phyloP scores from a whole-genome alignment of 1,139 yeast genomes.

The Pichia terricola region DNA sequence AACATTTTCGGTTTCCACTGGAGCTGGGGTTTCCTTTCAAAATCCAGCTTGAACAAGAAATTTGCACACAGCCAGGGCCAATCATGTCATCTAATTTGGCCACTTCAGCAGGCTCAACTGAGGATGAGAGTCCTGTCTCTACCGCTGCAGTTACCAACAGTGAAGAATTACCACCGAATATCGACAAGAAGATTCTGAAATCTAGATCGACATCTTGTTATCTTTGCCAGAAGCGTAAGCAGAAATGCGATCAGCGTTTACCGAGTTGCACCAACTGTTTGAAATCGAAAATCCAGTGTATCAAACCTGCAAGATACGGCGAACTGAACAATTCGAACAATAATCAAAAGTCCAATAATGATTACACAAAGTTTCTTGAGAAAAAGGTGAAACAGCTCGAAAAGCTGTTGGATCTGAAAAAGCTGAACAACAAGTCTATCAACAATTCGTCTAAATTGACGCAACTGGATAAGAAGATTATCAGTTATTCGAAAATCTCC shows the following conservation, averaged over 20 bases:
- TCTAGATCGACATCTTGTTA: constrained; percentile 40
- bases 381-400: constrained; percentile 41
- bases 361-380: constrained; percentile 43
- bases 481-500: constrained; percentile 34
- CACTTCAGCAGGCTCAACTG: too few species aligned
- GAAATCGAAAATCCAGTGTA: constrained; percentile 46
- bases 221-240: constrained; percentile 43
- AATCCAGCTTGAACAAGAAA: too few species aligned
- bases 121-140: too few species aligned
- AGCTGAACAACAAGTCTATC: not conserved
- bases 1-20: too few species aligned
- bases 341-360: constrained; percentile 33
- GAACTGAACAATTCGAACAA: constrained; percentile 11
- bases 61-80: too few species aligned
- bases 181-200: not conserved
- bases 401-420: constrained; percentile 26
- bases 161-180: too few species aligned
- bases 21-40: too few species aligned
- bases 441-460: not conserved
- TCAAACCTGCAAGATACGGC: constrained; percentile 49
- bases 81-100: too few species aligned
- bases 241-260: constrained; percentile 49
- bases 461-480: constrained; percentile 18
- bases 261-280: constrained; percentile 56
- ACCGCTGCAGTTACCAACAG: too few species aligned